Evolutionary conservation across 208 protist genomes (phyloP), one percentile per base, ranked within the genome.

Genomic region (Crithidia thermophila): DNA sequence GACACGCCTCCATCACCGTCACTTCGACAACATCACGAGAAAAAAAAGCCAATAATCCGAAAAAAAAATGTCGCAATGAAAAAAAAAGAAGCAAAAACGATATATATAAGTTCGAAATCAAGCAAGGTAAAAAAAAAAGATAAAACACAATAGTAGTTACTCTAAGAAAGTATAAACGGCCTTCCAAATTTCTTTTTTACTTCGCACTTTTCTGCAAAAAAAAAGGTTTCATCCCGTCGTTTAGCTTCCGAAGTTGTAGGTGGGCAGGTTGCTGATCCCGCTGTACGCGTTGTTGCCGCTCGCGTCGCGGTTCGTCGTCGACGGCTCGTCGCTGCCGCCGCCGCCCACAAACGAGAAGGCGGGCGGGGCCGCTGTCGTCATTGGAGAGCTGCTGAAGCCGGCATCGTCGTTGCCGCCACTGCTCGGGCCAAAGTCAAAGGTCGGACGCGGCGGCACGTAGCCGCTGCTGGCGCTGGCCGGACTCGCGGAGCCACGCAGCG

Each of bases 171-270:
- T 27, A n/a, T n/a, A n/a, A n/a, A n/a, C n/a, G n/a, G n/a, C n/a
- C n/a, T n/a, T n/a, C n/a, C n/a, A n/a, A n/a, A n/a, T n/a, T n/a
- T n/a, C n/a, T n/a, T n/a, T n/a, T n/a, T n/a, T n/a, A 23, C 23
- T 46, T 18, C 9, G 13, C 4, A 46, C 13, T n/a, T 7, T 18
- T 18, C 6, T 6, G 30, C 14, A 51, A n/a, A 21, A 42, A 42
- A 47, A 42, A 36, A 42, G 16, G 18, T 0, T 28, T 61, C 37
- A 2, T 33, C 20, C n/a, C 16, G 4, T 4, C 3, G 0, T n/a
- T 78, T 72, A 94, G 51, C 68, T 85, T 18, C 75, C 84, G 62
- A 94, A 94, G 71, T 88, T 85, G 68, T 94, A 94, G 3, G 65
- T 79, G 0, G 84, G 84, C 25, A 89, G 31, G 33, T 69, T 77